Evolutionary conservation across 2,329 filamentous ascomycete genomes (phyloP), one percentile per base, ranked within the genome.

Genomic region (Biscogniauxia sp.): DNA sequence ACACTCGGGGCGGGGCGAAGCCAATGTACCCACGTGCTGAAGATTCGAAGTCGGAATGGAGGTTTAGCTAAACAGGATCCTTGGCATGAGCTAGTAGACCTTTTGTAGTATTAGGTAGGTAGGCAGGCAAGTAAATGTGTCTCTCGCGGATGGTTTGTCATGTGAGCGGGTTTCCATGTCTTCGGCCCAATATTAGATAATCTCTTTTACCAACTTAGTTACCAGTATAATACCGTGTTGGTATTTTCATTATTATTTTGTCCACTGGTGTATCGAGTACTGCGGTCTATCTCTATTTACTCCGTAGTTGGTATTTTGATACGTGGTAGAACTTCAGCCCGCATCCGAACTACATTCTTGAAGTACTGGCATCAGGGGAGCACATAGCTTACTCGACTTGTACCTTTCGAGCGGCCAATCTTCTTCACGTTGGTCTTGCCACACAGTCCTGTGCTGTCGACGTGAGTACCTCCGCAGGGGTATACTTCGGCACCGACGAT

Each of bases 401-500:
- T 80, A 2, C 88, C 88, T 73, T 89, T 90, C 57, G 78, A 80
- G 73, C 88, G 80, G 63, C 81, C 81, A 58, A 92, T 88, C 76
- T 88, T 90, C 77, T 81, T 88, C 3, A 92, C 86, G 2, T 77
- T 83, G 5, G 86, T 85, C 70, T 82, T 81, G 0, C 88, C 86
- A 68, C 83, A 86, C 61, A 81, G 66, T 60, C 82, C 79, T 20
- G 87, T 88, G 19, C 76, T 81, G 28, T 82, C 77, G 3, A 92
- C 88, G 77, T 92, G 90, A 25, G 89, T 92, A 0, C 89, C 89
- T 7, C 89, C 90, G 72, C 90, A 92, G 1, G 89, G 88, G 76
- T 92, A 92, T 25, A 82, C 82, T 66, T 88, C 90, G 0, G 84
- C 82, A 0, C 88, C 88, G 0, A 85, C 83, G 61, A 92, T 90